Percentiles rank a stretch among this genome's conserved stretches.
Conservation (phyloP, 2,329 filamentous ascomycete species). For the Coniochaeta prunicola region DNA sequence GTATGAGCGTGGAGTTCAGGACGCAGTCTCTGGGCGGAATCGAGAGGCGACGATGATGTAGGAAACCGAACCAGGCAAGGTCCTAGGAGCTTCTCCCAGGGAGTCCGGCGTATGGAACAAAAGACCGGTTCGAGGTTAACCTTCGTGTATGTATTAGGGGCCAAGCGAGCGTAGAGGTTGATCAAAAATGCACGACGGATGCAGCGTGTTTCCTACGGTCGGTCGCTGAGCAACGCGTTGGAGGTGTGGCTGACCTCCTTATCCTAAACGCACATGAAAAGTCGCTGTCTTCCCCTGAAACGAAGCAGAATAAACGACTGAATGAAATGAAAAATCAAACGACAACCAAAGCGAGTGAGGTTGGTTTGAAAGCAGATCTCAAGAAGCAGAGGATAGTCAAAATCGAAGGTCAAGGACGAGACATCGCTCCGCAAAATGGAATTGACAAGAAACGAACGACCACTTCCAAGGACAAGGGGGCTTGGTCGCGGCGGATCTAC, state of each 20-base stretch:
- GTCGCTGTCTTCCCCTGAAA: constrained; percentile 8
- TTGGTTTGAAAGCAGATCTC: constrained; percentile 11
- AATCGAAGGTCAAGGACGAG: not conserved
- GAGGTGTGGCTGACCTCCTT: constrained; percentile 2
- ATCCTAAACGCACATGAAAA: constrained; percentile 1
- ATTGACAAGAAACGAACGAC: not conserved
- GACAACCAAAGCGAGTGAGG: constrained; percentile 57
- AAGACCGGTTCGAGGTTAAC: too few relatives aligned
- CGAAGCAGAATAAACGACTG: constrained; percentile 26
- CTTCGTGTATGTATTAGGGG: not conserved
- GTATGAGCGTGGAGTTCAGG: not conserved
- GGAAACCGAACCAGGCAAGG: not conserved
- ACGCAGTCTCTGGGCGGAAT: not conserved
- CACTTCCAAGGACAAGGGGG: not conserved
- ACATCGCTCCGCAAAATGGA: not conserved
- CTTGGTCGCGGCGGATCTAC: not conserved
- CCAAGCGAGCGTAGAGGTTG: constrained; percentile 6
- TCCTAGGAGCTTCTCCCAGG: not conserved
- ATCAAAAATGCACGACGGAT: not conserved
- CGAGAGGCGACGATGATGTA: not conserved
- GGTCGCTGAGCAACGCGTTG: constrained; percentile 19
- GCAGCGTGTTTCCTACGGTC: not conserved
- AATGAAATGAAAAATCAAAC: constrained; percentile 28
- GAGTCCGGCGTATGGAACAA: too few relatives aligned
- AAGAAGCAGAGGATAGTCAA: not conserved